Evolutionary conservation across 2,329 filamentous ascomycete species (phyloP).

Genomic region (Pseudogymnoascus sp.): DNA sequence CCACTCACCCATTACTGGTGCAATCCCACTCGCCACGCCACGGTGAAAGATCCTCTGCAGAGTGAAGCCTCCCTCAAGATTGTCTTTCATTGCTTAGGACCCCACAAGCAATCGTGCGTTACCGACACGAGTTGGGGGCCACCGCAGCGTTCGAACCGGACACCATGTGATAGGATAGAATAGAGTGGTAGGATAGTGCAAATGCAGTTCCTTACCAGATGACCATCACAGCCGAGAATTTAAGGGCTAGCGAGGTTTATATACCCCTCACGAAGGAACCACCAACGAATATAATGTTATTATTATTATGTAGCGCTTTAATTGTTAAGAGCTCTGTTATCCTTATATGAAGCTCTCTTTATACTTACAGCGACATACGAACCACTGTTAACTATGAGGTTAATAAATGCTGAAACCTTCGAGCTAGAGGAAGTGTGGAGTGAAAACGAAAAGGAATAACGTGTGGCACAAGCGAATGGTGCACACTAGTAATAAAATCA

Average conservation of each 20-base stretch:
- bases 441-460: no score
- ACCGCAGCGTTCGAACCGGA: slow-evolving; percentile 63
- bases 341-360: no score
- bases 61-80: slow-evolving; percentile 64
- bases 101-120: slow-evolving; percentile 55
- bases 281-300: not conserved
- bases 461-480: no score
- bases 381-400: no score
- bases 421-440: no score
- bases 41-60: slow-evolving; percentile 64
- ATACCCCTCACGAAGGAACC: not conserved
- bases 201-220: slow-evolving; percentile 42
- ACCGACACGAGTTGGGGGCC: slow-evolving; percentile 56
- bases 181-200: slow-evolving; percentile 48
- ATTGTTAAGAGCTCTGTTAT: no score
- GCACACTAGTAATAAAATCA: no score
- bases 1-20: slow-evolving; percentile 42
- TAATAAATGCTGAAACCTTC: no score
- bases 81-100: slow-evolving; percentile 62
- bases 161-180: slow-evolving; percentile 35
- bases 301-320: no score
- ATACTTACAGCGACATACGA: no score
- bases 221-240: slow-evolving; percentile 53
- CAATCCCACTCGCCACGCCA: slow-evolving; percentile 61
- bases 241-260: slow-evolving; percentile 18